Base-by-base conservation (phyloP, 208 protist genomes). In the Trypanosoma theileri region DNA sequence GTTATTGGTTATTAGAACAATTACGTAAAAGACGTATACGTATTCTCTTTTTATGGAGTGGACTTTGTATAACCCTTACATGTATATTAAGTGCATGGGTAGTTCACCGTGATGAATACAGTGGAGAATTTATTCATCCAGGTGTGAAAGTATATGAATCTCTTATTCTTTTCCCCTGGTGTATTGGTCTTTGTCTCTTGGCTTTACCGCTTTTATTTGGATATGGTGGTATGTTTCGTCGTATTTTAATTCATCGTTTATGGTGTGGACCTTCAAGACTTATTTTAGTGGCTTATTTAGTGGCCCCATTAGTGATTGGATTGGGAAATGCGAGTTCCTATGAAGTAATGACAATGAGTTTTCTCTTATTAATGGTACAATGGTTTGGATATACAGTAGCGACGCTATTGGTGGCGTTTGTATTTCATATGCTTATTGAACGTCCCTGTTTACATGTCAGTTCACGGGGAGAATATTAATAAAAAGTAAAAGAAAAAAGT, bases 81-180 rank as follows among this genome's bases (percentile, higher is more conserved):
- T 73, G 62, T 51, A 28, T 73, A 19, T 14, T 71, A 6, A 56
- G 48, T 28, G 58, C 55, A 1, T 76, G 60, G 60, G 11, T 44
- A 8, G 45, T 75, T 22, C 59, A 73, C 59, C 24, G 56, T 8
- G 46, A 71, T 51, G 41, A 61, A 22, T 4, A 22, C 1, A 40
- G 3, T n/a, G 66, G 31, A 3, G 14, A 24, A 8, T 7, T 14
- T 16, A 44, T 69, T 12, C 12, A n/a, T 53, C 14, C 46, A 22
- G 58, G 44, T 31, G 58, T 59, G 13, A 60, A 26, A 21, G 52
- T 62, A 17, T 79, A 62, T 50, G 53, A 66, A 40, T 57, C 67
- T 35, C 46, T 80, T 35, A 71, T 72, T 66, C 45, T 72, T 4
- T 71, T 80, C 59, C 64, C 63, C 13, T 80, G 75, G 75, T 76